Evolutionary conservation across 176 grass and related monocot genomes (phyloP), one percentile per base, ranked within the genome.

Genomic region (Melocanna baccifera): DNA sequence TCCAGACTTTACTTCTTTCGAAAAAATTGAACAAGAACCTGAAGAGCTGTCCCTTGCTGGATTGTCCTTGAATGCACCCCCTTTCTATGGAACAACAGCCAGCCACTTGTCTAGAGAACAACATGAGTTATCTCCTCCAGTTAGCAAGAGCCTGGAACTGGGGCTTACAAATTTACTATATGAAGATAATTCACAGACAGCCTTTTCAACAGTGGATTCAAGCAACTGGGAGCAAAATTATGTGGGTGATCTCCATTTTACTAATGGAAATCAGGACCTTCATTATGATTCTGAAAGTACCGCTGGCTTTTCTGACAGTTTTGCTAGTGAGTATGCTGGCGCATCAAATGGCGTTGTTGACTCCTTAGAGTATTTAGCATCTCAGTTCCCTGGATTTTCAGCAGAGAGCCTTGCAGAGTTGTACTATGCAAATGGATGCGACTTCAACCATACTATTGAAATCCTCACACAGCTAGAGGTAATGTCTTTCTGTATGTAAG

Each of bases 381-480:
- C 91, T 32, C 96, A 94, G 56, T 96, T 96, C 76, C 93, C 93
- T 73, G 96, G 91, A 62, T 96, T 99, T 94, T 93, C 91, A 81
- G 78, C 86, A 57, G 87, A 94, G 83, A 94, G 91, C 79, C 93
- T 99, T 86, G 91, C 89, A 22, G 96, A 96, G 81, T 80, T 99
- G 47, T 96, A 94, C 48, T 92, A 86, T 67, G 93, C 91, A 66
- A 99, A 96, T 89, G 93, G 86, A 36, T 94, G 89, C 30, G 91
- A 99, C 71, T 90, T 99, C 77, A 92, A 94, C 77, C 70, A 92
- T 65, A 99, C 96, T 39, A 83, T 94, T 77, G 96, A 96, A 84
- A 96, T 93, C 37, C 87, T 99, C 63, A 82, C 84, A 22, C 91
- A 99, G 76, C 93, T 99, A 81, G 96, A 99, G 96, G 96, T 99